phyloP scores from a whole-genome alignment of 2,329 filamentous ascomycete species.

The Beauveria asiatica region DNA sequence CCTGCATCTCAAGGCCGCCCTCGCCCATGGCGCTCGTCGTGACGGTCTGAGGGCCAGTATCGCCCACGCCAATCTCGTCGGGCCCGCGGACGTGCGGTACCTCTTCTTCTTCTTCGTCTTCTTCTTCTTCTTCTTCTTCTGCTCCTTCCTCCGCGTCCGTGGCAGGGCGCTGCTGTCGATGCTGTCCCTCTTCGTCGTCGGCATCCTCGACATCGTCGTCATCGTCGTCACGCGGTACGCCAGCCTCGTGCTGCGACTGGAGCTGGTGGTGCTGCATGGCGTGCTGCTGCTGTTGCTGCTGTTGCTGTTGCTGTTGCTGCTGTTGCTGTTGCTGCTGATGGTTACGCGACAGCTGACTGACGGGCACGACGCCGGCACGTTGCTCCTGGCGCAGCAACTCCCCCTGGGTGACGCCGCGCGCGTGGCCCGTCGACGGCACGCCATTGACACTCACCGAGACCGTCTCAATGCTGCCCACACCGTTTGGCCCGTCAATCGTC shows the following conservation, averaged over 20 bases:
- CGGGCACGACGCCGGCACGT: slow-evolving; percentile 68
- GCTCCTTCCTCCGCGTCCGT: slow-evolving; percentile 21
- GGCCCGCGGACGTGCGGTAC: slow-evolving; percentile 78
- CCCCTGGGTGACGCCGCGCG: slow-evolving; percentile 65
- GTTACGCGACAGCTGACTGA: slow-evolving; percentile 46
- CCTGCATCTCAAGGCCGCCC: slow-evolving; percentile 38
- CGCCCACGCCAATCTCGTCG: slow-evolving; percentile 73
- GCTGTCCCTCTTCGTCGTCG: slow-evolving; percentile 10
- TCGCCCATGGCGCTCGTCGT: slow-evolving; percentile 32
- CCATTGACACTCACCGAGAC: slow-evolving; percentile 70
- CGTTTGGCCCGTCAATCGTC: slow-evolving; percentile 74
- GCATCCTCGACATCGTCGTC: slow-evolving; percentile 9
- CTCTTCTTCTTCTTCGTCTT: slow-evolving; percentile 48
- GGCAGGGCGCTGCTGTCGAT: not conserved
- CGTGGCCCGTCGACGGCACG: slow-evolving; percentile 43
- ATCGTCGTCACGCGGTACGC: slow-evolving; percentile 13
- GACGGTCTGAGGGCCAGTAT: slow-evolving; percentile 66
- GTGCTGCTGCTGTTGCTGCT: not conserved
- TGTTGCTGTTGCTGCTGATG: slow-evolving; percentile 17
- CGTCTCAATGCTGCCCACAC: slow-evolving; percentile 70
- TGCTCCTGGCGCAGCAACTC: slow-evolving; percentile 83
- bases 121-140: slow-evolving; percentile 34
- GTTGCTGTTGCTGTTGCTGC: not conserved
- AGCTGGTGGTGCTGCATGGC: slow-evolving; percentile 4
- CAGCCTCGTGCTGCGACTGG: slow-evolving; percentile 7